Conservation (phyloP, 208 protist genomes). For the Acanthamoeba royreba region DNA sequence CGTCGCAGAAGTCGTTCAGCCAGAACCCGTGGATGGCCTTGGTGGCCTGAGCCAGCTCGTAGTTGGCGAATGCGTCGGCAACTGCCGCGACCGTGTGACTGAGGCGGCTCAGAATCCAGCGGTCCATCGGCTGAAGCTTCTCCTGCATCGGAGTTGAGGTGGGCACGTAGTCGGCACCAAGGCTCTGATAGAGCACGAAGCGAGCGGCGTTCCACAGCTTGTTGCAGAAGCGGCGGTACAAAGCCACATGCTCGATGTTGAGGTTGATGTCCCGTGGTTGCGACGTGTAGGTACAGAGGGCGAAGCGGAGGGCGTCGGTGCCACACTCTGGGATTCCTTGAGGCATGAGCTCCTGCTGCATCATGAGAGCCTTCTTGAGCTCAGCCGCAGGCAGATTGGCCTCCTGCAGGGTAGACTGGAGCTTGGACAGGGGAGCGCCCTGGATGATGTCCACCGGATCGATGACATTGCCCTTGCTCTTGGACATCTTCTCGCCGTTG, state of each 20-base stretch:
- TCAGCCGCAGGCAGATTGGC: conserved; percentile 65
- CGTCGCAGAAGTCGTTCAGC: conserved; percentile 97
- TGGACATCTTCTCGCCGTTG: conserved; percentile 99
- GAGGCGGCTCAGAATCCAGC: background rate
- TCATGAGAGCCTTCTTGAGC: background rate
- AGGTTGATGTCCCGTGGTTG: conserved; percentile 90
- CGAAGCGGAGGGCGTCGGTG: conserved; percentile 98
- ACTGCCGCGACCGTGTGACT: conserved; percentile 49
- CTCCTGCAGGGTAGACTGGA: background rate
- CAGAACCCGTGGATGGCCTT: conserved; percentile 94
- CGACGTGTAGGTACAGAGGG: conserved; percentile 79
- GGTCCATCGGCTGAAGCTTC: background rate
- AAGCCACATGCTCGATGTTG: conserved; percentile 94
- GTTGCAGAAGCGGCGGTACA: conserved; percentile 98
- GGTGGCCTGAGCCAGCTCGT: conserved; percentile 91
- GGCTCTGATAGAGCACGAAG: conserved; percentile 85
- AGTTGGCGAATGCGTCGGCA: conserved; percentile 77
- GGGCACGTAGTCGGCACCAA: background rate
- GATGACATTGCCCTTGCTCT: conserved; percentile 99
- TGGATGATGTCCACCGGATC: conserved; percentile 98
- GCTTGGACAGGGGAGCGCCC: conserved; percentile 90
- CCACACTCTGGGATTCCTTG: conserved; percentile 91
- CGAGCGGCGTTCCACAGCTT: conserved; percentile 97
- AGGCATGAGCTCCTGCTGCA: conserved; percentile 62
- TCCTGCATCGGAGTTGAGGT: background rate